These are phyloP conservation scores for Backusella parvicylindrica DNA, from an alignment of 192 early-diverging fungal species.

Conservation along the genomic window DNA sequence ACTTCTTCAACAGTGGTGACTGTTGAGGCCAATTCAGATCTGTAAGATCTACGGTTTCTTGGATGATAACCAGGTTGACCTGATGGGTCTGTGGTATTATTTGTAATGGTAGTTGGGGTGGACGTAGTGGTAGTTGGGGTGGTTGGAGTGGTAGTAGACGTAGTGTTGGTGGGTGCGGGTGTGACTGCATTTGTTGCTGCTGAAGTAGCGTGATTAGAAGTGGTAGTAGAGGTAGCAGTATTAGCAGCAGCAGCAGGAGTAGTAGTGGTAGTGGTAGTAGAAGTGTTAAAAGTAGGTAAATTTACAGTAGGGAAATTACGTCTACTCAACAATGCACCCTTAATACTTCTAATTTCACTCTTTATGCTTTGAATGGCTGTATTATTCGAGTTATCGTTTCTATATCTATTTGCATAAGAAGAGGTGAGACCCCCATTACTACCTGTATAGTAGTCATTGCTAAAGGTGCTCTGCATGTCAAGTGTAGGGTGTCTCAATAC, in stretches of 20 bases:
- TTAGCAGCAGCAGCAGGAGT: neutral
- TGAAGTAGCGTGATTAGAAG: neutral
- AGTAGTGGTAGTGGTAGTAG: neutral
- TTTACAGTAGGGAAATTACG: conserved; percentile 41
- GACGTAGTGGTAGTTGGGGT: neutral
- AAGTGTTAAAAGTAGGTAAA: neutral
- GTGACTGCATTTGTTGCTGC: neutral
- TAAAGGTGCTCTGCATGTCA: neutral
- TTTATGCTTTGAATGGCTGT: conserved; percentile 36
- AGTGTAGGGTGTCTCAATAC: neutral
- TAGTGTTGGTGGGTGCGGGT: neutral
- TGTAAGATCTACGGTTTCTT: conserved; percentile 3
- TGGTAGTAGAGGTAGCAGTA: neutral
- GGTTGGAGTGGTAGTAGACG: neutral
- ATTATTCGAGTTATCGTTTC: neutral
- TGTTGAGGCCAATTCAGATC: neutral
- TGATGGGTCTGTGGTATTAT: neutral
- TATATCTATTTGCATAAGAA: neutral
- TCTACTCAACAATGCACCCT: conserved; percentile 47
- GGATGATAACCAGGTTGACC: neutral
- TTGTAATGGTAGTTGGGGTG: neutral
- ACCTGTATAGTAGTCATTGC: neutral
- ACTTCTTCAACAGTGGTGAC: neutral
- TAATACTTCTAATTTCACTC: conserved; percentile 46
- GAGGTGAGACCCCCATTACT: neutral